Conservation (phyloP, 176 grass and related monocot genomes). For the Oryza glaberrima region DNA sequence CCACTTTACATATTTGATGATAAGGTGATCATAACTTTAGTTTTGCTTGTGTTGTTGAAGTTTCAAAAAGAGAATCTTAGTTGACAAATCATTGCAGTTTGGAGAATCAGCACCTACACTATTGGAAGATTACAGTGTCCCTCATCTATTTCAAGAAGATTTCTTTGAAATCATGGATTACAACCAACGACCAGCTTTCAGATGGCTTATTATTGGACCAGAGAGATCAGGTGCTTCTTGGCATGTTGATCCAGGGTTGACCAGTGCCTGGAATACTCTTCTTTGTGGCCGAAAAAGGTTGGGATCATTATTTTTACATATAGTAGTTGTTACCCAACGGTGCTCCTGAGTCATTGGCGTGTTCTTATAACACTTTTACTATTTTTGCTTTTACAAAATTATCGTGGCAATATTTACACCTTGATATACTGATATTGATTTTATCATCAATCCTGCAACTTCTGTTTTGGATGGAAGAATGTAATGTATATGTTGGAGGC, state of each 20-base stretch:
- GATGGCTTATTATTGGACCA: constrained; percentile 97
- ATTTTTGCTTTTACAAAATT: neutral
- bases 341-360: neutral
- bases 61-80: constrained; percentile 18
- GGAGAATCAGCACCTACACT: constrained; percentile 72
- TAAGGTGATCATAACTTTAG: constrained; percentile 53
- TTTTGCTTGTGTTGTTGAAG: constrained; percentile 22
- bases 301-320: neutral
- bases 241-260: constrained; percentile 98
- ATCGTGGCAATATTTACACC: neutral
- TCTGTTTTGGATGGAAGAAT: constrained; percentile 15
- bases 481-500: constrained; percentile 30
- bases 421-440: neutral
- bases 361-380: neutral
- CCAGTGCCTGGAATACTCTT: constrained; percentile 98
- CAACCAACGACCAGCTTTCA: constrained; percentile 83
- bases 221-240: constrained; percentile 98
- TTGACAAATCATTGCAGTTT: constrained; percentile 63
- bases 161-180: constrained; percentile 80
- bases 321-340: neutral
- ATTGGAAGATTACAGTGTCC: constrained; percentile 85
- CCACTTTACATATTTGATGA: constrained; percentile 99
- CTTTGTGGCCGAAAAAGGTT: constrained; percentile 94
- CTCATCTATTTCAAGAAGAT: constrained; percentile 92
- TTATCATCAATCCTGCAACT: neutral